Evolutionary conservation across 495 filamentous ascomycete species (phyloP).

Genomic region (Halenospora varia): DNA sequence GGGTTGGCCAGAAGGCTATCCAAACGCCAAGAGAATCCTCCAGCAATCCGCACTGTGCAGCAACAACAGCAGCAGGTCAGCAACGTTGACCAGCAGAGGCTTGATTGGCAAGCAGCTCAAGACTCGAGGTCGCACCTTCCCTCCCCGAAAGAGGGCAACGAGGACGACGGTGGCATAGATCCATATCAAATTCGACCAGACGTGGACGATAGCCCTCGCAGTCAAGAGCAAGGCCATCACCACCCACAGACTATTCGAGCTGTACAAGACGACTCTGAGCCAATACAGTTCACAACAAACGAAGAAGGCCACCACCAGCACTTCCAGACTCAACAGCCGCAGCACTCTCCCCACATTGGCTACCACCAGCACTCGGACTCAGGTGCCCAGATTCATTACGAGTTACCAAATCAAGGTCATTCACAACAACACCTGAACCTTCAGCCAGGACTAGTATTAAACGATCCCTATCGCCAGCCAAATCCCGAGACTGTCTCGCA

Average conservation of each 20-base stretch:
- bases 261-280: slow-evolving; percentile 11
- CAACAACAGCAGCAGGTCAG: slow-evolving; percentile 36
- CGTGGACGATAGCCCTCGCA: background rate
- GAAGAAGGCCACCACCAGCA: slow-evolving; percentile 19
- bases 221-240: slow-evolving; percentile 24
- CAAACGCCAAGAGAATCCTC: slow-evolving; percentile 41
- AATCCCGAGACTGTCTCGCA: slow-evolving; percentile 53
- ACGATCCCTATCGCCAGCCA: slow-evolving; percentile 34
- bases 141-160: slow-evolving; percentile 26
- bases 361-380: slow-evolving; percentile 16
- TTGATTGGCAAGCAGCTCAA: slow-evolving; percentile 28
- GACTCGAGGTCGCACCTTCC: slow-evolving; percentile 25
- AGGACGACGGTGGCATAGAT: slow-evolving; percentile 26
- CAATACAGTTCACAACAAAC: slow-evolving; percentile 6
- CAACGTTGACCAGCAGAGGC: slow-evolving; percentile 33
- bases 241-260: slow-evolving; percentile 27
- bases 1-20: slow-evolving; percentile 43
- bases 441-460: slow-evolving; percentile 29
- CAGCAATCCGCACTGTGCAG: slow-evolving; percentile 28
- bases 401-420: slow-evolving; percentile 14
- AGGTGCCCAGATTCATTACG: slow-evolving; percentile 17
- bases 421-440: slow-evolving; percentile 16
- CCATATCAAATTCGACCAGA: slow-evolving; percentile 15
- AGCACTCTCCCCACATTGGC: slow-evolving; percentile 9
- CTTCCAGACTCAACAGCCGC: slow-evolving; percentile 16